These are phyloP conservation scores for Chaetomium sp. DNA, from an alignment of 2,329 filamentous ascomycete species.

Conservation along the genomic window DNA sequence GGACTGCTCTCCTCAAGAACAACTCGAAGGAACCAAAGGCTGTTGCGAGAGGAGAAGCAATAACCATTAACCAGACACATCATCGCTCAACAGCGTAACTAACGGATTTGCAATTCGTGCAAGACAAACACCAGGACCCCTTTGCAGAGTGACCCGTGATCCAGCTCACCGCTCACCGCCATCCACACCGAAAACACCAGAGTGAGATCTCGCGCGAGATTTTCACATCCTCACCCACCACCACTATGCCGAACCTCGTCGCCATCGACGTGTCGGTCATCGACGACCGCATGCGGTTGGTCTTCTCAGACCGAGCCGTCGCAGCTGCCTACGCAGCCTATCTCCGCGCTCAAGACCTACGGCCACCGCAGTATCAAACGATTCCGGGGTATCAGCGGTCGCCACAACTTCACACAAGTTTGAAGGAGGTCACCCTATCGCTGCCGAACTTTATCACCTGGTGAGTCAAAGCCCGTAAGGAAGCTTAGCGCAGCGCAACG, in stretches of 20 bases:
- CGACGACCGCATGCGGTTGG: slow-evolving; percentile 21
- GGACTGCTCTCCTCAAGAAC: not conserved
- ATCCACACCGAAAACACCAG: not conserved
- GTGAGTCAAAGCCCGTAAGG: not conserved
- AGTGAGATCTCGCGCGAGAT: not conserved
- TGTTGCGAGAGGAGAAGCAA: not conserved
- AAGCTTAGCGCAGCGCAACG: too few relatives aligned
- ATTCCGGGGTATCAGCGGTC: slow-evolving; percentile 19
- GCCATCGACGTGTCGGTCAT: slow-evolving; percentile 24
- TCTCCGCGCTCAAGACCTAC: slow-evolving; percentile 20
- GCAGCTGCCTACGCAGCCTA: slow-evolving; percentile 22
- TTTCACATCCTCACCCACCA: not conserved
- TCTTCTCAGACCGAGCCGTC: slow-evolving; percentile 23
- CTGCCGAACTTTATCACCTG: slow-evolving; percentile 24
- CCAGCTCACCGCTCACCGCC: too few relatives aligned
- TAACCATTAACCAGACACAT: not conserved
- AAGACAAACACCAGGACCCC: too few relatives aligned
- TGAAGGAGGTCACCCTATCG: slow-evolving; percentile 21
- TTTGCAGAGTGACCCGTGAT: too few relatives aligned
- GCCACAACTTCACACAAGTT: slow-evolving; percentile 13
- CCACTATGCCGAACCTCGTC: slow-evolving; percentile 22
- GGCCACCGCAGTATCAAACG: slow-evolving; percentile 10
- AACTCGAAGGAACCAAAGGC: not conserved
- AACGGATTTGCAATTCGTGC: too few relatives aligned
- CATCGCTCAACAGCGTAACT: too few relatives aligned